These are phyloP conservation scores for Barnettozyma californica DNA, from an alignment of 805 yeast genomes.

Conservation along the genomic window DNA sequence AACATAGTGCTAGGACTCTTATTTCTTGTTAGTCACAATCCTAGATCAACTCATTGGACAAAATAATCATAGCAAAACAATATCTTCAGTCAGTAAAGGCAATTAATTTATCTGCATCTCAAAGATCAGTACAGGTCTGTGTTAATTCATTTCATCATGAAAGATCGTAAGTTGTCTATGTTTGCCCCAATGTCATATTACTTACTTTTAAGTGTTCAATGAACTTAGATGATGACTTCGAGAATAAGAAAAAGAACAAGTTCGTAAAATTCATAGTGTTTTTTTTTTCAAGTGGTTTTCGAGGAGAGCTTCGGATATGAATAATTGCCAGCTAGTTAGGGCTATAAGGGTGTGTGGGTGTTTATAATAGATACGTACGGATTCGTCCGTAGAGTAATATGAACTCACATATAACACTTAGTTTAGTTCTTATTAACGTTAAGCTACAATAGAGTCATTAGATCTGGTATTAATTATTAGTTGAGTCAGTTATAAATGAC, in stretches of 20 bases:
- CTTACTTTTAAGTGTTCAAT: background rate
- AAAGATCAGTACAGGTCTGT: constrained; percentile 56
- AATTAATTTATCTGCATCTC: constrained; percentile 31
- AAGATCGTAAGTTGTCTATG: background rate
- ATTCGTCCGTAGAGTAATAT: no score
- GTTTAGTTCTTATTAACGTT: no score
- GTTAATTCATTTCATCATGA: constrained; percentile 41
- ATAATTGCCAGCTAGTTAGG: background rate
- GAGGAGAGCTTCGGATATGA: no score
- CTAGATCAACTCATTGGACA: background rate
- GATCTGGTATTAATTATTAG: background rate
- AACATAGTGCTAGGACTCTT: background rate
- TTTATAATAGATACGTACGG: no score
- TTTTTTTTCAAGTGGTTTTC: background rate
- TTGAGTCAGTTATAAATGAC: background rate
- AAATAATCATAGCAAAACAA: background rate
- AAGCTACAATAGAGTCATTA: background rate
- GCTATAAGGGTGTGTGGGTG: background rate
- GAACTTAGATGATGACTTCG: background rate
- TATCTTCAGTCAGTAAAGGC: constrained; percentile 26
- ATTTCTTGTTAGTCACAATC: background rate
- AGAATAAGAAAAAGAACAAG: background rate
- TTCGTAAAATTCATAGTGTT: background rate
- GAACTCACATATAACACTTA: no score
- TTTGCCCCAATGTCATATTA: background rate